Conservation (phyloP, 306 rosid species). For the Cyclanthera cordifolia region DNA sequence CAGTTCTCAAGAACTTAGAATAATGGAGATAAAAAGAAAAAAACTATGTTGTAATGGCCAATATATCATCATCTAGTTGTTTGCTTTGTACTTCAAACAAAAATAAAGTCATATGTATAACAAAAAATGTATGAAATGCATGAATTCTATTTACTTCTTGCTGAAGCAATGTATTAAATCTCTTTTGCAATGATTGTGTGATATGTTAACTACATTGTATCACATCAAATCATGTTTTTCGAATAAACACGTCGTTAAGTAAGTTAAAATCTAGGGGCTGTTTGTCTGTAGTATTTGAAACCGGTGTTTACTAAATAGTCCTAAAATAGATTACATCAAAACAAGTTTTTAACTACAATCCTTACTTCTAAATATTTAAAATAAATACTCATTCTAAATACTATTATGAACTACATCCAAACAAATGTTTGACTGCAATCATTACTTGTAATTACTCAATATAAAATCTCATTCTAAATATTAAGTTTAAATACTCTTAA, state of each 20-base stretch:
- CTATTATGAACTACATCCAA: no score
- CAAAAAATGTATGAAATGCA: background rate
- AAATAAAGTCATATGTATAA: background rate
- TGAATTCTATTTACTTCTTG: background rate
- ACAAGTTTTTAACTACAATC: no score
- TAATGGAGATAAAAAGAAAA: slow-evolving; percentile 10
- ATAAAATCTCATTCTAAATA: no score
- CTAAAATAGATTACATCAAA: no score
- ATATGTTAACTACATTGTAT: background rate
- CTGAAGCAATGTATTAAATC: background rate
- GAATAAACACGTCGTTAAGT: background rate
- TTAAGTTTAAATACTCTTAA: no score
- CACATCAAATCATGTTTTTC: background rate
- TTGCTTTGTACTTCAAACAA: background rate
- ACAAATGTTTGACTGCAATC: no score
- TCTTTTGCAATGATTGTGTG: background rate
- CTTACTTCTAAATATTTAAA: no score
- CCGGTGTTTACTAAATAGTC: no score
- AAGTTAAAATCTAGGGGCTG: no score
- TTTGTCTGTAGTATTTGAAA: no score
- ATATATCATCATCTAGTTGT: background rate
- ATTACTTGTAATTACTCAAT: no score
- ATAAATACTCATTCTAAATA: no score
- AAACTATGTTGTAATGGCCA: background rate
- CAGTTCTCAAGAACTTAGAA: slow-evolving; percentile 30